These are phyloP conservation scores for Phytophthora megakarya DNA, from an alignment of 352 stramenopile species.

Conservation along the genomic window DNA sequence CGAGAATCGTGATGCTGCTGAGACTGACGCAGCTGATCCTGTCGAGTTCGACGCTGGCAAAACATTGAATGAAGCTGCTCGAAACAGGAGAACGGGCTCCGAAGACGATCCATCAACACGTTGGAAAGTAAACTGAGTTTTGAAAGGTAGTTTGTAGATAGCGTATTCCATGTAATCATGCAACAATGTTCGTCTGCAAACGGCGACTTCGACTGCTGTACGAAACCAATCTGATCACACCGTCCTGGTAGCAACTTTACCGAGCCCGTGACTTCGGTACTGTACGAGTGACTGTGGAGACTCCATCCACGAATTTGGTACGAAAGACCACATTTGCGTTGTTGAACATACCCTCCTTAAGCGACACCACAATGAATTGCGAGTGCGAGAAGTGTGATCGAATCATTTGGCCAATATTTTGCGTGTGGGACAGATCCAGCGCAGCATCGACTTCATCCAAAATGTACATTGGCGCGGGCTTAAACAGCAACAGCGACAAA, in stretches of 20 bases:
- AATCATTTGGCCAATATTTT: slow-evolving; percentile 99
- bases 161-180: slow-evolving; percentile 19
- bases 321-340: slow-evolving; percentile 99
- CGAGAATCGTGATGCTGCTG: not conserved
- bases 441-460: slow-evolving; percentile 99
- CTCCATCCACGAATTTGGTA: slow-evolving; percentile 99
- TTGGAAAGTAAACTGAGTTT: not conserved
- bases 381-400: slow-evolving; percentile 98
- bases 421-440: slow-evolving; percentile 99
- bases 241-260: slow-evolving; percentile 12
- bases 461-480: slow-evolving; percentile 99
- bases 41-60: not conserved
- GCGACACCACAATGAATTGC: slow-evolving; percentile 99
- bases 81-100: not conserved
- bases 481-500: slow-evolving; percentile 98
- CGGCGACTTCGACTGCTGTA: not conserved
- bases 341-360: slow-evolving; percentile 99
- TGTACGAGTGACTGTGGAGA: slow-evolving; percentile 98
- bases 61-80: not conserved
- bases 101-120: not conserved
- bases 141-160: slow-evolving; percentile 5
- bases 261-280: slow-evolving; percentile 65
- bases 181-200: slow-evolving; percentile 14
- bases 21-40: not conserved
- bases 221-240: slow-evolving; percentile 7